Base-by-base conservation (phyloP, 2,329 filamentous ascomycete genomes). In the Scopulariopsis brevicaulis region DNA sequence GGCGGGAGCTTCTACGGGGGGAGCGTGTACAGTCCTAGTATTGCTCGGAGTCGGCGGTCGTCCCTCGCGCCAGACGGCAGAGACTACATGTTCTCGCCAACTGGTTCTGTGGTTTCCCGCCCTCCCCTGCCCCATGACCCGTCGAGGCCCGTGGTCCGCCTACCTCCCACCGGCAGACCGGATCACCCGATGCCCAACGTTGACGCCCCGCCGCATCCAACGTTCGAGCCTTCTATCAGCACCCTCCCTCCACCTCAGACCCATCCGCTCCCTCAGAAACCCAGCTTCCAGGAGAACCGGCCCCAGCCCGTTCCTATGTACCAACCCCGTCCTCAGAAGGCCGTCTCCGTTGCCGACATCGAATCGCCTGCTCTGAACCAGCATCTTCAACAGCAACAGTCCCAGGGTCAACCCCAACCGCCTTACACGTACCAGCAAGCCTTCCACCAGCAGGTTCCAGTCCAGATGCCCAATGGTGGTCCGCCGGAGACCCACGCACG, bases 381-480 rank as follows among this genome's bases (percentile, higher is more conserved):
- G 65, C 77, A 63, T 74, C 84, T 72, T 46, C 40, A 46, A 18
- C 40, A 46, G 18, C 40, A 43, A 46, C 40, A 46, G 18, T 48
- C 89, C 65, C 89, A 90, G 0, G 96, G 96, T 65, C 87, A 93
- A 65, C 89, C 18, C 12, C 54, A 56, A n/a, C 67, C 87, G 62
- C 84, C 89, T 63, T 89, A 90, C 65, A 89, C 90, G 0, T 96
- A 96, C 65, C 87, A 93, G 65, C 89, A 92, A 67, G 89, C 92
- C 0, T 96, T 97, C 77, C 91, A 96, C 64, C 92, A 96, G 65
- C 92, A 96, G 71, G 85, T 96, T n/a, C 93, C 92, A 2, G 73
- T 86, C 4, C 87, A 92, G 63, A 81, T 90, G 50, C 70, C 74
- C 46, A 83, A 81, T 60, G 74, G 75, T 25, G 79, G 81, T 54